Base-by-base conservation (phyloP, 2,329 filamentous ascomycete genomes). In the Monosporascus sp. region DNA sequence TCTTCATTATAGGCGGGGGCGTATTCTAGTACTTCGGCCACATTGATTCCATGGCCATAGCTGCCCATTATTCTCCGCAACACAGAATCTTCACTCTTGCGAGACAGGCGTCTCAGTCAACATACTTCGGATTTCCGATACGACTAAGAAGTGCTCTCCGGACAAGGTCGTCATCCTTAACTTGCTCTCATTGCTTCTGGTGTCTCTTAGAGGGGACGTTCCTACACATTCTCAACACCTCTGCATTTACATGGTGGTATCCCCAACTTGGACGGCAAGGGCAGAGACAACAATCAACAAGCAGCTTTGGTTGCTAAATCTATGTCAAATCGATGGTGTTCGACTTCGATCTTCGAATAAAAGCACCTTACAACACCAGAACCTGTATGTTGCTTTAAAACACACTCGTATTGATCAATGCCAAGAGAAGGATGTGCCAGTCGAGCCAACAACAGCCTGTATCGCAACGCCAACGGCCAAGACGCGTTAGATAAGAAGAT, bases 1-100 rank as follows among this genome's bases (percentile, higher is more conserved):
- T 97, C 6, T 99, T 99, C 67, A 96, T 99, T 55, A 94, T 99
- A 66, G 94, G 94, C 1, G 95, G 94, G n/a, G 94, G 92, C 44
- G 93, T 97, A 61, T 88, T 87, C 63, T 86, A 54, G 70, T 41
- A 26, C 19, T 3, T 37, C 26, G 35, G 20, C 35, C 11, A 27
- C 17, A 24, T n/a, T 31, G 9, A n/a, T n/a, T 20, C 9, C 38
- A 41, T 7, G 7, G 7, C 19, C 17, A 3, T 3, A 41, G 8
- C 17, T 17, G 17, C 38, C 38, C 11, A n/a, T 41, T n/a, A 41
- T 41, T n/a, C 17, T n/a, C 38, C 19, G 19, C 38, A n/a, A 5
- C 17, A 19, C 31, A 35, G 14, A 14, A 14, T 14, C 9, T 35
- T 35, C 31, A 14, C 31, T 11, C 31, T 35, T 5, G 31, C 31